Evolutionary conservation across 2,329 filamentous ascomycete genomes (phyloP).

Genomic region (Gyromitra esculenta): DNA sequence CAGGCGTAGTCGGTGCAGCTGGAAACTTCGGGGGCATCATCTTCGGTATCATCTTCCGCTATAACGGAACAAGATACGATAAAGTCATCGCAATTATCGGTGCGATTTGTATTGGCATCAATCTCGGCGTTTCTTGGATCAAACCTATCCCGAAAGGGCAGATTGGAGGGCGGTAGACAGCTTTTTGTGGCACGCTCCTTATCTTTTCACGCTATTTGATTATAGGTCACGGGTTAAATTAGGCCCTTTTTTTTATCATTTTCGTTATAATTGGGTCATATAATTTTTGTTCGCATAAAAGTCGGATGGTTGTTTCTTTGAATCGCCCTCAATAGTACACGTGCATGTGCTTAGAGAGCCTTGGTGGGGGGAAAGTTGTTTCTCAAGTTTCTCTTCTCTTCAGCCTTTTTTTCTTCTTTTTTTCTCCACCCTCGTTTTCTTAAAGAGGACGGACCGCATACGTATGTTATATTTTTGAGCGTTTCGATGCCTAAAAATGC

Average conservation of each 20-base stretch:
- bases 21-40: slow-evolving; percentile 88
- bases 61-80: slow-evolving; percentile 73
- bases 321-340: no score
- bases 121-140: slow-evolving; percentile 73
- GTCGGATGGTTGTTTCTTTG: neutral
- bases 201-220: neutral
- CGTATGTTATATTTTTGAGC: neutral
- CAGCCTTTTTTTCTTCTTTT: neutral
- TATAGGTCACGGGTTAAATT: neutral
- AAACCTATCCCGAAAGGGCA: slow-evolving; percentile 68
- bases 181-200: neutral
- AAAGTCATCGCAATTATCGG: slow-evolving; percentile 85
- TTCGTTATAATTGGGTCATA: neutral
- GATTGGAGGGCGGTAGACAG: slow-evolving; percentile 60
- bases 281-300: neutral
- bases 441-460: neutral
- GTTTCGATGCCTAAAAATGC: neutral
- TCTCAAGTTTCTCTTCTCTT: neutral
- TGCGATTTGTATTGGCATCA: slow-evolving; percentile 75
- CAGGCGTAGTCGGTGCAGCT: slow-evolving; percentile 78
- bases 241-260: neutral
- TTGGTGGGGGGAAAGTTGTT: neutral
- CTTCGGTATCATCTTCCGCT: slow-evolving; percentile 85
- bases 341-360: no score
- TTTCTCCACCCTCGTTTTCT: neutral